These are phyloP conservation scores for Neonothopanus nambi DNA, from an alignment of 1,284 basidiomycete species.

Conservation along the genomic window DNA sequence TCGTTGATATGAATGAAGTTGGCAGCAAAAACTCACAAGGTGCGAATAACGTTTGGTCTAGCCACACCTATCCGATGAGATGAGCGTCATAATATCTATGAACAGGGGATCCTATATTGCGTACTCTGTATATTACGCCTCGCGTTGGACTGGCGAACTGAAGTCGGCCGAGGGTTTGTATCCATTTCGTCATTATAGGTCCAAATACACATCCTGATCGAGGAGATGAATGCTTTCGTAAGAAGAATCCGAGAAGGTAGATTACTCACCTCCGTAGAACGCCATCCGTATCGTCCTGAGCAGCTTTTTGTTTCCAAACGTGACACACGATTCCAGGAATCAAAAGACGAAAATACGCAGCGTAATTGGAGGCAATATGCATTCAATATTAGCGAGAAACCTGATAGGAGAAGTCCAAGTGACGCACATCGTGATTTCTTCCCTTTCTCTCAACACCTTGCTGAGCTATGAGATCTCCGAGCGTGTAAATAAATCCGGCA, in stretches of 20 bases:
- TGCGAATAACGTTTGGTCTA: slow-evolving; percentile 73
- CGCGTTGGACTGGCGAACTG: slow-evolving; percentile 58
- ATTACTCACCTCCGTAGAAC: slow-evolving; percentile 66
- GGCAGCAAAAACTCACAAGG: slow-evolving; percentile 45
- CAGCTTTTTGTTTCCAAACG: slow-evolving; percentile 39
- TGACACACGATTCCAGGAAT: background rate
- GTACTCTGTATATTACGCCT: slow-evolving; percentile 60
- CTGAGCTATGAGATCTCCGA: slow-evolving; percentile 82
- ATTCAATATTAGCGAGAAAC: background rate
- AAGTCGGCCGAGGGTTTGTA: slow-evolving; percentile 60
- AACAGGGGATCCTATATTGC: slow-evolving; percentile 19
- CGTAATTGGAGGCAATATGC: background rate
- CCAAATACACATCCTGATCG: slow-evolving; percentile 63
- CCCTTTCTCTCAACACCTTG: slow-evolving; percentile 75
- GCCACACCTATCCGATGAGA: slow-evolving; percentile 53
- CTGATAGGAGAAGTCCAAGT: background rate
- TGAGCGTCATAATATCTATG: slow-evolving; percentile 5
- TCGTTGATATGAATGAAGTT: no score
- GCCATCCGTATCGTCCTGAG: slow-evolving; percentile 71
- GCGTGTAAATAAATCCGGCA: slow-evolving; percentile 68
- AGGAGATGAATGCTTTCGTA: background rate
- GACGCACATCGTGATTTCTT: slow-evolving; percentile 65
- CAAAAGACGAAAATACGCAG: slow-evolving; percentile 13
- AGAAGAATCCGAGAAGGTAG: background rate
- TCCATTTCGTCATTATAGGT: slow-evolving; percentile 73